Conservation (phyloP, 441 rosid genomes). For the Gossypium aridum region DNA sequence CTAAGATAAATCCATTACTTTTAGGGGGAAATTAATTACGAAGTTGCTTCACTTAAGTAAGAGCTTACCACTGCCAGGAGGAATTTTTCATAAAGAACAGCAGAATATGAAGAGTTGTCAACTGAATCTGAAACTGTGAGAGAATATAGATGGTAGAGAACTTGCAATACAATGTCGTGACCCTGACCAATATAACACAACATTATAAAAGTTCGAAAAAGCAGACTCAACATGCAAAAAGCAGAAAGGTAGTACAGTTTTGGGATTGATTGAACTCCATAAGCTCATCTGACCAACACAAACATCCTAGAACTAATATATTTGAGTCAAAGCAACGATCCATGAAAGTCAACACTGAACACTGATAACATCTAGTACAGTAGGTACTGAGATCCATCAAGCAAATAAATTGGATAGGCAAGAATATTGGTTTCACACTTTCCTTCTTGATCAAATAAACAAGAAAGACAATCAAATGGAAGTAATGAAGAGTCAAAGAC, state of each 20-base stretch:
- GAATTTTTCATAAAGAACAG: constrained; percentile 68
- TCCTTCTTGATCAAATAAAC: constrained; percentile 7
- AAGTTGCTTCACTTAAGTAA: constrained; percentile 10
- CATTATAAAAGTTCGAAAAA: constrained; percentile 2
- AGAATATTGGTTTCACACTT: constrained; percentile 2
- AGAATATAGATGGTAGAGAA: constrained; percentile 82
- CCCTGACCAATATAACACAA: constrained; percentile 55
- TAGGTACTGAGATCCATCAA: neutral
- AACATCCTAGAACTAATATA: neutral
- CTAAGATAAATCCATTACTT: constrained; percentile 26
- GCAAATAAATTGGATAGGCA: neutral
- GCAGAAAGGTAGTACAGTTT: neutral
- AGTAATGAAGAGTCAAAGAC: neutral
- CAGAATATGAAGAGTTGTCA: constrained; percentile 48
- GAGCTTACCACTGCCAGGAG: constrained; percentile 80
- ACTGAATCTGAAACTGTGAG: constrained; percentile 40
- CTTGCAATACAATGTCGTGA: constrained; percentile 84
- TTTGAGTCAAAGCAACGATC: neutral
- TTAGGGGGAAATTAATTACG: constrained; percentile 13
- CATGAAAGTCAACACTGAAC: neutral
- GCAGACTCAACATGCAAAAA: neutral
- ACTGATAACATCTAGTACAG: neutral
- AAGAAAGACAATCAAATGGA: neutral
- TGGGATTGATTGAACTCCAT: neutral
- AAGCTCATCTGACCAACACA: neutral